A percentile compares a stretch with the other conserved stretches of the same genome.
Evolutionary conservation across 2,329 filamentous ascomycete species (phyloP).

Genomic region (Immersiporthe knoxdaviesiana): DNA sequence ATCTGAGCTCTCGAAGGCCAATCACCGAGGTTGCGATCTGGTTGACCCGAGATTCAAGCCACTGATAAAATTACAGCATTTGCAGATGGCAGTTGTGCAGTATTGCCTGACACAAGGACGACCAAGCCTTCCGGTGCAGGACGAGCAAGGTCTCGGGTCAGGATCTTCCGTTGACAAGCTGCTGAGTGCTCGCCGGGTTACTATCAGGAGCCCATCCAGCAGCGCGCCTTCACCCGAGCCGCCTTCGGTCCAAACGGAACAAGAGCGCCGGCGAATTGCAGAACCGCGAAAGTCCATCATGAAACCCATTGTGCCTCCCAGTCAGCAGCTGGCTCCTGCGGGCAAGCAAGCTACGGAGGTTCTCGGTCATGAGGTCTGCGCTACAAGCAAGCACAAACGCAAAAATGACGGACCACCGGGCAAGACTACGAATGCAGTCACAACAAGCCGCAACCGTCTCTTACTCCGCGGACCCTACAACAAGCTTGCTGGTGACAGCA

Average conservation of each 20-base stretch:
- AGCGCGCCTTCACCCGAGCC: constrained; percentile 18
- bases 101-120: constrained; percentile 13
- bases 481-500: constrained; percentile 18
- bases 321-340: background rate
- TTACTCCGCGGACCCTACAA: constrained; percentile 25
- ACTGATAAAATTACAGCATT: constrained; percentile 20
- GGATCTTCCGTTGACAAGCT: background rate
- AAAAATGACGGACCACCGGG: background rate
- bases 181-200: constrained; percentile 19
- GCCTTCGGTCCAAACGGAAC: constrained; percentile 24
- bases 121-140: background rate
- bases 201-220: constrained; percentile 20
- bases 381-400: background rate
- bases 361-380: background rate
- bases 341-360: background rate
- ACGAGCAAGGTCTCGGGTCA: too few relatives aligned
- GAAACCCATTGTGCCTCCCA: background rate
- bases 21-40: constrained; percentile 2
- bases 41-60: constrained; percentile 23
- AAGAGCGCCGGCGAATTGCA: constrained; percentile 16
- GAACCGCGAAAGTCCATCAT: constrained; percentile 25
- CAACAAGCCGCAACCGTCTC: background rate
- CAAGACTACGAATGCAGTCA: background rate
- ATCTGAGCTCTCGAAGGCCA: constrained; percentile 8
- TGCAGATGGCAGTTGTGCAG: constrained; percentile 20